Evolutionary conservation across 2,329 filamentous ascomycete species (phyloP), one percentile per base, ranked within the genome.

Genomic region (Fusarium continuum): DNA sequence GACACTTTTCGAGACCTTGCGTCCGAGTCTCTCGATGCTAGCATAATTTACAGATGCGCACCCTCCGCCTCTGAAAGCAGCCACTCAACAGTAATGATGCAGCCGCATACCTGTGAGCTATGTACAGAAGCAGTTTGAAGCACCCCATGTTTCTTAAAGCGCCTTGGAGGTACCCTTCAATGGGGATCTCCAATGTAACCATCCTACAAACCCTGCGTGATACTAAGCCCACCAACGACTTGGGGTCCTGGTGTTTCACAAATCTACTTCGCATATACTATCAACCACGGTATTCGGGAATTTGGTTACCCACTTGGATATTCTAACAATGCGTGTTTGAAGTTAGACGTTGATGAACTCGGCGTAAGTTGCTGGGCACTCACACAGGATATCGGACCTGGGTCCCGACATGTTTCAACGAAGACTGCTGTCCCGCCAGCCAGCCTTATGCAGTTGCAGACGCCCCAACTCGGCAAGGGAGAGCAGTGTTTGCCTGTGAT

Each of bases 71-170:
- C 34, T 44, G 38, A 29, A 20, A 36, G 32, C 36, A 46, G 26
- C 20, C 46, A 52, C 49, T 58, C 31, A 43, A 32, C 39, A 40
- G 46, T 46, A 36, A 51, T 26, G 32, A 46, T 22, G 25, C 28
- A 47, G 50, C 39, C 36, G 46, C 34, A 41, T 39, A 40, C 25
- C 32, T 46, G 28, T 16, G 32, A 47, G 40, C 38, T 48, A 29
- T 47, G 26, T 23, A 45, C 22, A 23, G 31, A 53, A 41, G 41
- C 47, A 45, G 31, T 45, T 57, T 43, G 48, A 43, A 52, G 38
- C 49, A 47, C 59, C 54, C 57, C 57, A 48, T 51, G 62, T 65
- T 68, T 45, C 61, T 54, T n/a, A n/a, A 63, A 71, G 61, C 67
- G 52, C 45, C 51, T 64, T 54, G 46, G 50, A 58, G 63, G 20